phyloP scores from a whole-genome alignment of 768 basidiomycete genomes.

The Calocera viscosa region DNA sequence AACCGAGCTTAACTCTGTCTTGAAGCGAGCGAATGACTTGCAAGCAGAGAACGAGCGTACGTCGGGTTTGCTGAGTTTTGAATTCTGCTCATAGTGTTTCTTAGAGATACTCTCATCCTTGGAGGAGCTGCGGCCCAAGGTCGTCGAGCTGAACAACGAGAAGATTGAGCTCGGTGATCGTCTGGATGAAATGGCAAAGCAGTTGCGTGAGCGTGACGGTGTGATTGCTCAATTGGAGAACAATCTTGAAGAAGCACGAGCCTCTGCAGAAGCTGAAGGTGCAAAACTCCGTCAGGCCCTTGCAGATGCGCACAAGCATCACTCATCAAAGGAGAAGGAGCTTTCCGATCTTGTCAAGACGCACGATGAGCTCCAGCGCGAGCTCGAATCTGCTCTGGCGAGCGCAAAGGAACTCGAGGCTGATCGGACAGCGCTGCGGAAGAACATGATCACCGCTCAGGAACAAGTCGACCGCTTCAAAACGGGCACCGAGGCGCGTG shows the following conservation, averaged over 20 bases:
- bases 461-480: slow-evolving; percentile 49
- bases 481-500: slow-evolving; percentile 27
- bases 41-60: slow-evolving; percentile 51
- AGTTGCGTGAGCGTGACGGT: slow-evolving; percentile 43
- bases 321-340: slow-evolving; percentile 36
- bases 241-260: slow-evolving; percentile 36
- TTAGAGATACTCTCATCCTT: slow-evolving; percentile 62
- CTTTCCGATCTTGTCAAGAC: slow-evolving; percentile 50
- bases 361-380: slow-evolving; percentile 48
- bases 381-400: slow-evolving; percentile 41
- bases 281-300: slow-evolving; percentile 33
- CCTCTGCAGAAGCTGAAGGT: slow-evolving; percentile 5
- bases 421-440: slow-evolving; percentile 49
- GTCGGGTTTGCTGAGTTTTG: background rate
- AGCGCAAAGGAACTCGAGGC: slow-evolving; percentile 49
- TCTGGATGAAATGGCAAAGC: slow-evolving; percentile 42
- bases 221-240: slow-evolving; percentile 51
- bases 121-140: slow-evolving; percentile 75
- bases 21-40: slow-evolving; percentile 55
- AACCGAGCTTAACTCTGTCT: slow-evolving; percentile 51
- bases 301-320: slow-evolving; percentile 42
- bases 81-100: background rate
- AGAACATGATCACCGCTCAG: slow-evolving; percentile 41
- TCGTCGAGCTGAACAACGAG: slow-evolving; percentile 62
- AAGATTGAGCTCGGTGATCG: slow-evolving; percentile 59